These are phyloP conservation scores for Rhodotorula babjevae DNA, from an alignment of 768 basidiomycete species.

Conservation along the genomic window DNA sequence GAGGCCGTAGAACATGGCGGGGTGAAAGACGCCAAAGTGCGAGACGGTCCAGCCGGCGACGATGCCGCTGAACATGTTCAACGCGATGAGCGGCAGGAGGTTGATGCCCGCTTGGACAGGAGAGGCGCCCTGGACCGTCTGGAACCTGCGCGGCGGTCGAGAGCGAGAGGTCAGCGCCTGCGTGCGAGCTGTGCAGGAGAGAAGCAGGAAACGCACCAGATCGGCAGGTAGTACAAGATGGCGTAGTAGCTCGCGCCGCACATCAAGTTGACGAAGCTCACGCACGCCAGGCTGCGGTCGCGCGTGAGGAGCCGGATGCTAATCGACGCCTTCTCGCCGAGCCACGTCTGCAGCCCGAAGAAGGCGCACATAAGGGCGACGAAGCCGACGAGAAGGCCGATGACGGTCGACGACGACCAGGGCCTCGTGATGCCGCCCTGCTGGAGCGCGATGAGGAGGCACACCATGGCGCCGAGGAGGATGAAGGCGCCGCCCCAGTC, in stretches of 20 bases:
- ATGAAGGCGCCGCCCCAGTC: constrained; percentile 24
- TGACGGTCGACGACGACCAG: constrained; percentile 10
- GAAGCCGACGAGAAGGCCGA: constrained; percentile 35
- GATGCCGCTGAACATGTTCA: constrained; percentile 14
- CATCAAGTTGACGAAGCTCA: constrained; percentile 7
- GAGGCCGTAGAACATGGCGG: constrained; percentile 18
- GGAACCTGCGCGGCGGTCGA: constrained; percentile 1
- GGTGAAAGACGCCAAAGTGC: constrained; percentile 17
- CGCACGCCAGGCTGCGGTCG: background rate
- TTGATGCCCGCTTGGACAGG: constrained; percentile 26
- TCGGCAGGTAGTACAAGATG: constrained; percentile 3
- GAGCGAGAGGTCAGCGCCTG: no score
- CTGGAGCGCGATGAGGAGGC: constrained; percentile 31
- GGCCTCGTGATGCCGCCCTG: constrained; percentile 25
- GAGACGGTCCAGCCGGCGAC: constrained; percentile 17
- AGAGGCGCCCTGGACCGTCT: constrained; percentile 19
- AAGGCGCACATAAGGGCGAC: constrained; percentile 21
- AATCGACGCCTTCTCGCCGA: constrained; percentile 30
- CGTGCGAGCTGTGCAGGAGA: no score
- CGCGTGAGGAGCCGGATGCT: constrained; percentile 20
- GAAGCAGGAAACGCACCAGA: constrained; percentile 1
- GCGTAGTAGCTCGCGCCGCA: constrained; percentile 24
- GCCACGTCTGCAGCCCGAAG: constrained; percentile 15
- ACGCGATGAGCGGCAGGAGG: constrained; percentile 24
- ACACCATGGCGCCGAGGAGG: constrained; percentile 25